These are phyloP conservation scores for Myriosclerotinia scirpicola DNA, from an alignment of 2,329 filamentous ascomycete species.

Conservation along the genomic window DNA sequence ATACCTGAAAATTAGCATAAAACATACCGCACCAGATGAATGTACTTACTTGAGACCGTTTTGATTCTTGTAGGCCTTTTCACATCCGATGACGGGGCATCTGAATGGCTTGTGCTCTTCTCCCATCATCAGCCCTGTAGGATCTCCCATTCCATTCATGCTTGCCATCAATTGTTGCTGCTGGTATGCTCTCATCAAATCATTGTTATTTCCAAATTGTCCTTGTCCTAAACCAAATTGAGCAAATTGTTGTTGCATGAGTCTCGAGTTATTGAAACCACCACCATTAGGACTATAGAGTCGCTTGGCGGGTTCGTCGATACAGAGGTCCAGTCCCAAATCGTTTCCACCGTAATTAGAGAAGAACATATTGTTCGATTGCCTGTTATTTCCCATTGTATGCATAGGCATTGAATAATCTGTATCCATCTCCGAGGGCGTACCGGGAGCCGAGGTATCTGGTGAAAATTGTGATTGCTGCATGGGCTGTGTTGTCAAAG, in stretches of 20 bases:
- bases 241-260: slow-evolving; percentile 66
- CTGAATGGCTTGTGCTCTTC: slow-evolving; percentile 98
- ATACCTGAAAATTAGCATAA: slow-evolving; percentile 49
- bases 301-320: slow-evolving; percentile 92
- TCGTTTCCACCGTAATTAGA: slow-evolving; percentile 46
- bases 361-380: slow-evolving; percentile 46
- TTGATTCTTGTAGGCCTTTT: slow-evolving; percentile 99
- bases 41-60: slow-evolving; percentile 86
- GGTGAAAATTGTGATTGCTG: slow-evolving; percentile 50
- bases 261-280: slow-evolving; percentile 62
- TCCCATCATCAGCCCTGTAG: slow-evolving; percentile 54
- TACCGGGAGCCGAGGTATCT: slow-evolving; percentile 68
- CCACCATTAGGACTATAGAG: slow-evolving; percentile 79
- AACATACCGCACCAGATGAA: not conserved
- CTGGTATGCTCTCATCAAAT: slow-evolving; percentile 63
- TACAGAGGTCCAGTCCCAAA: slow-evolving; percentile 61
- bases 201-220: slow-evolving; percentile 65
- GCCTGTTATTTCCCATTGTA: slow-evolving; percentile 59
- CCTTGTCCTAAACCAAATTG: slow-evolving; percentile 70
- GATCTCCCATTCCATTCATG: slow-evolving; percentile 36
- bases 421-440: slow-evolving; percentile 73
- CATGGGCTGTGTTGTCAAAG: slow-evolving; percentile 72
- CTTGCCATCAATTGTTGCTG: slow-evolving; percentile 56
- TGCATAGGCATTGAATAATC: slow-evolving; percentile 62
- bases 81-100: slow-evolving; percentile 96